Evolutionary conservation across 768 basidiomycete genomes (phyloP).

Genomic region (Trametes sanguinea): DNA sequence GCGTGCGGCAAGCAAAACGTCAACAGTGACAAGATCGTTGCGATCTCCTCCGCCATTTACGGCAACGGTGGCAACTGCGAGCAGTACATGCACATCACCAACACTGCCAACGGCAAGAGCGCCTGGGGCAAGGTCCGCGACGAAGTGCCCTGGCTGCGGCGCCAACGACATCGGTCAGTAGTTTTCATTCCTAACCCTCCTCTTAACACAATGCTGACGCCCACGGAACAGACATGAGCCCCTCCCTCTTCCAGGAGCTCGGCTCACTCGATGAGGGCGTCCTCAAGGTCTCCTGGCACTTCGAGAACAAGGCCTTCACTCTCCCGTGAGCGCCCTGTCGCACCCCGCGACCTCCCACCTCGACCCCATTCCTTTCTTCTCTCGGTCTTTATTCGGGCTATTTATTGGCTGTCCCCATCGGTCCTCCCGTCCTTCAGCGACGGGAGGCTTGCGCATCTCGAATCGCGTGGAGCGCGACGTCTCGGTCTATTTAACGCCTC

Average conservation of each 20-base stretch:
- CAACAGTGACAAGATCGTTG: constrained; percentile 58
- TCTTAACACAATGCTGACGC: constrained; percentile 1
- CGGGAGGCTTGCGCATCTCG: constrained; percentile 9
- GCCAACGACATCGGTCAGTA: constrained; percentile 57
- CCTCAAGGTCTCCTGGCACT: constrained; percentile 61
- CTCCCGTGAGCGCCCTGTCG: constrained; percentile 7
- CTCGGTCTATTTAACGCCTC: neutral
- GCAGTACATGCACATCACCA: constrained; percentile 65
- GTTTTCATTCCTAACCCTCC: neutral
- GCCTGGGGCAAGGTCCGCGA: constrained; percentile 56
- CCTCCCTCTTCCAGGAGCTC: constrained; percentile 56
- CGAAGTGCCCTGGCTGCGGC: constrained; percentile 58
- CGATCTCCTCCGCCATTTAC: constrained; percentile 58
- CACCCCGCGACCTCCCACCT: neutral
- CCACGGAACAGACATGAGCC: constrained; percentile 60
- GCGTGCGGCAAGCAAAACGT: constrained; percentile 62
- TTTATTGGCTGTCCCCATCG: constrained; percentile 14
- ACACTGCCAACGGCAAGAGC: constrained; percentile 53
- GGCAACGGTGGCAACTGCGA: constrained; percentile 57
- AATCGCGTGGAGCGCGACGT: constrained; percentile 18
- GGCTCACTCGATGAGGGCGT: constrained; percentile 49
- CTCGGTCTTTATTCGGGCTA: constrained; percentile 17
- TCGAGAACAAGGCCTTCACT: constrained; percentile 43
- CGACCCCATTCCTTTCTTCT: neutral
- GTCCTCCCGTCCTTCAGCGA: constrained; percentile 17